Conservation (phyloP, 805 yeast species). For the Cyberlindnera meyerae region DNA sequence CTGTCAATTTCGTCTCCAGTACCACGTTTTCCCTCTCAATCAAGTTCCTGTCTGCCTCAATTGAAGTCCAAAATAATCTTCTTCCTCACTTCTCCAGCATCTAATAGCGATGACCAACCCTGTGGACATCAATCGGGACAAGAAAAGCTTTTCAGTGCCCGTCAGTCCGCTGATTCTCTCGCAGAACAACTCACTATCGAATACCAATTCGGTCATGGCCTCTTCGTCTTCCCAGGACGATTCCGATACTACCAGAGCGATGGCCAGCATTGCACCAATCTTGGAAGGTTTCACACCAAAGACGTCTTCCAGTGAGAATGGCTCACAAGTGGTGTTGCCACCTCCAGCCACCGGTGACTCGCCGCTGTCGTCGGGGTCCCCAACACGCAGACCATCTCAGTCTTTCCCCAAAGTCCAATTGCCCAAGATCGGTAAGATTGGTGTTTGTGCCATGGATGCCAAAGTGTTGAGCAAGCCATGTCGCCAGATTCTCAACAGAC, state of each 20-base stretch:
- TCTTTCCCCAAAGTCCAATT: constrained; percentile 35
- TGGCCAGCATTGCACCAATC: constrained; percentile 78
- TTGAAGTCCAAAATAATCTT: too few species aligned
- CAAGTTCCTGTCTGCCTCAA: background rate
- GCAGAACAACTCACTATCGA: constrained; percentile 13
- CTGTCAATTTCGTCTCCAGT: background rate
- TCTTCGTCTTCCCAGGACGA: constrained; percentile 14
- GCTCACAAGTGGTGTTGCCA: constrained; percentile 22
- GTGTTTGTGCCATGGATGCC: constrained; percentile 98
- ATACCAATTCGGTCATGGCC: too few species aligned
- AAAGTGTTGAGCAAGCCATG: constrained; percentile 96
- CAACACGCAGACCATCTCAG: constrained; percentile 16
- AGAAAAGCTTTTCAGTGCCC: constrained; percentile 19
- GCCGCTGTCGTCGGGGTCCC: constrained; percentile 6
- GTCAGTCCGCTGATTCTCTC: constrained; percentile 29
- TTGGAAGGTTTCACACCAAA: constrained; percentile 70
- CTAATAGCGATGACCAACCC: constrained; percentile 17
- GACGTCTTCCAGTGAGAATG: constrained; percentile 49
- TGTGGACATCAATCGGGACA: constrained; percentile 18
- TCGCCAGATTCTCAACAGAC: constrained; percentile 77
- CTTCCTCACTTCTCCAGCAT: too few species aligned
- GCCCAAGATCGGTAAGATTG: constrained; percentile 85
- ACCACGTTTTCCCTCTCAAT: background rate
- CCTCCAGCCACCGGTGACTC: constrained; percentile 16
- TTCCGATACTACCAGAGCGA: constrained; percentile 50